These are phyloP conservation scores for Carpinus viminea DNA, from an alignment of 306 rosid genomes.

Conservation along the genomic window DNA sequence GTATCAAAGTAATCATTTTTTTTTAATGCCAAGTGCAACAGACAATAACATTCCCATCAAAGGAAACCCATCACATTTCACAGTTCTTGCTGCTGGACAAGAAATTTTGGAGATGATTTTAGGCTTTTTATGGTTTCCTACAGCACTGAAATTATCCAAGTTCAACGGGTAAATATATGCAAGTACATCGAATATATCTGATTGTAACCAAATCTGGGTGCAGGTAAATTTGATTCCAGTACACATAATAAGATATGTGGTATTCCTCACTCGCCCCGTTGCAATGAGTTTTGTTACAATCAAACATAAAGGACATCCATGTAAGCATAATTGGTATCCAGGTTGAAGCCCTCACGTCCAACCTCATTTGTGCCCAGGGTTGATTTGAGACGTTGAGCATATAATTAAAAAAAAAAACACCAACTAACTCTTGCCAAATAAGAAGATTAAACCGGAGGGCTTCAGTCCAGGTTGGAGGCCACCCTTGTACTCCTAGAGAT, in stretches of 20 bases:
- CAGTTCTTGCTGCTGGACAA: background rate
- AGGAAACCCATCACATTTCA: background rate
- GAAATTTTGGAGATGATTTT: background rate
- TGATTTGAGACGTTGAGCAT: background rate
- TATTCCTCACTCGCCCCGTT: background rate
- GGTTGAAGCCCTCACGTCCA: background rate
- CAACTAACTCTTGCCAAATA: background rate
- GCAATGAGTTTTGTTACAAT: background rate
- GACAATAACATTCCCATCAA: background rate
- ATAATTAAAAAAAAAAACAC: background rate
- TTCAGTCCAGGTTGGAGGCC: conserved; percentile 5
- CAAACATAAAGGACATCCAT: background rate
- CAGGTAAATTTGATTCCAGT: background rate
- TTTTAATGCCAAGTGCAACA: background rate
- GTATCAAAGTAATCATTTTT: background rate
- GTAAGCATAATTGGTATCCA: background rate
- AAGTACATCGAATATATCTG: background rate
- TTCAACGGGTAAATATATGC: background rate
- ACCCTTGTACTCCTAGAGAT: background rate
- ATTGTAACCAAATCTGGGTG: background rate
- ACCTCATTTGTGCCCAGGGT: background rate
- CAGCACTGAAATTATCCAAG: background rate
- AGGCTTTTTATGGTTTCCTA: background rate
- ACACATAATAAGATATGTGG: background rate
- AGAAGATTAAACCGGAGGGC: background rate